Evolutionary conservation across 441 rosid genomes (phyloP).

Genomic region (Metrosideros polymorpha): DNA sequence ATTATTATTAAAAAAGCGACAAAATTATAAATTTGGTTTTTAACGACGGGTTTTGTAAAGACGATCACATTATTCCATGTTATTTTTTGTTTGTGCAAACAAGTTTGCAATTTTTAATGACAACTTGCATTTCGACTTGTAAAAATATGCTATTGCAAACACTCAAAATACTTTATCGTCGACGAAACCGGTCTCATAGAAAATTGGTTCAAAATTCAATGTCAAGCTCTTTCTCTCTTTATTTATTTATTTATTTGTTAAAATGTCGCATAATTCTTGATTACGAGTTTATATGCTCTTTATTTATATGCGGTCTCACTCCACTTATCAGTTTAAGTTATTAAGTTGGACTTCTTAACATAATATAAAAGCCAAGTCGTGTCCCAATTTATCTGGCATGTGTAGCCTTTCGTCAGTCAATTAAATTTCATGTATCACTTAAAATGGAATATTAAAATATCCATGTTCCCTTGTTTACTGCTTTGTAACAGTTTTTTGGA

Average conservation of each 20-base stretch:
- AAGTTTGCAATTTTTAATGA: not conserved
- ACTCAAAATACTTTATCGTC: no score
- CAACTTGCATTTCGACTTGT: not conserved
- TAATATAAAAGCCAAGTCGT: rapidly evolving
- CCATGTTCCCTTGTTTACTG: not conserved
- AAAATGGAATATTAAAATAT: rapidly evolving
- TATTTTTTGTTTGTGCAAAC: not conserved
- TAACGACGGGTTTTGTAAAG: not conserved
- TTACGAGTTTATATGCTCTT: rapidly evolving
- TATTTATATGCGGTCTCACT: not conserved
- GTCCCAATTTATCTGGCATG: rapidly evolving
- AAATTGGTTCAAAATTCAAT: not conserved
- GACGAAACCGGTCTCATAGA: not conserved
- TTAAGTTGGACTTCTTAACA: rapidly evolving
- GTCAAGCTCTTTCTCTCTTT: not conserved
- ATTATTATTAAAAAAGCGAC: not conserved
- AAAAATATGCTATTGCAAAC: not conserved
- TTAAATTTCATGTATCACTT: not conserved
- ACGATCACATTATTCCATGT: not conserved
- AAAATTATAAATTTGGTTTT: not conserved
- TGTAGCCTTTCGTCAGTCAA: rapidly evolving
- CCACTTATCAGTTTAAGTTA: rapidly evolving
- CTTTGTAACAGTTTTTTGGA: not conserved
- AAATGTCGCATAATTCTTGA: rapidly evolving
- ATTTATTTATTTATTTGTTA: no score